Conservation (phyloP, 129 eudicot species). For the Centaurea solstitialis region DNA sequence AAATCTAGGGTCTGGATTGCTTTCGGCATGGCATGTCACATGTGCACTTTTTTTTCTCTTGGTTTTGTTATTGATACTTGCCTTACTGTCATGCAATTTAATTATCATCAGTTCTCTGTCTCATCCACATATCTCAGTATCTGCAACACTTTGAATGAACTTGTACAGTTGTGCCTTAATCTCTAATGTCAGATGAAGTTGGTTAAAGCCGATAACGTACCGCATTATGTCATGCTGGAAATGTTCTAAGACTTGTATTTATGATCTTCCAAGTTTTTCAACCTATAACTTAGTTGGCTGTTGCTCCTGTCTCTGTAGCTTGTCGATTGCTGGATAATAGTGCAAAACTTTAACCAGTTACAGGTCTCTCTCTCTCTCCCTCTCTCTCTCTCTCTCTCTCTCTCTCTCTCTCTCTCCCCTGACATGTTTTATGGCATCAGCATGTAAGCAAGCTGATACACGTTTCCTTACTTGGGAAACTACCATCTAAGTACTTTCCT, state of each 20-base stretch:
- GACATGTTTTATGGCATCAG: background rate
- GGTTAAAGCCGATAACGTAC: background rate
- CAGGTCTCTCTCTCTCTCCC: constrained; percentile 1
- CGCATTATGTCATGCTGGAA: background rate
- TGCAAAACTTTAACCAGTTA: background rate
- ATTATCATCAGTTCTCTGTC: background rate
- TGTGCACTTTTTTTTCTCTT: background rate
- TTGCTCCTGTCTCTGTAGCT: background rate
- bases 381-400: too few relatives aligned
- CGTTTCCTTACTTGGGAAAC: background rate
- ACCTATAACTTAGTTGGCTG: background rate
- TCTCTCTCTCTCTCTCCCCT: background rate
- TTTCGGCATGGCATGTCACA: background rate
- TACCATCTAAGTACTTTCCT: background rate
- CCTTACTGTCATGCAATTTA: background rate
- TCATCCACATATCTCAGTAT: background rate
- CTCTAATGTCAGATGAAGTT: background rate
- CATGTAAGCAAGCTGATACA: background rate
- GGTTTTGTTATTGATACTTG: background rate
- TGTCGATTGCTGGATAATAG: background rate
- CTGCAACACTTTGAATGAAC: background rate
- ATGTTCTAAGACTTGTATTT: background rate
- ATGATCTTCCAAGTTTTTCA: background rate
- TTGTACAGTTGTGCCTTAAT: background rate
- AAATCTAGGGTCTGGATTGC: background rate